Evolutionary conservation across 768 basidiomycete genomes (phyloP).

Genomic region (Naganishia vaughanmartiniae): DNA sequence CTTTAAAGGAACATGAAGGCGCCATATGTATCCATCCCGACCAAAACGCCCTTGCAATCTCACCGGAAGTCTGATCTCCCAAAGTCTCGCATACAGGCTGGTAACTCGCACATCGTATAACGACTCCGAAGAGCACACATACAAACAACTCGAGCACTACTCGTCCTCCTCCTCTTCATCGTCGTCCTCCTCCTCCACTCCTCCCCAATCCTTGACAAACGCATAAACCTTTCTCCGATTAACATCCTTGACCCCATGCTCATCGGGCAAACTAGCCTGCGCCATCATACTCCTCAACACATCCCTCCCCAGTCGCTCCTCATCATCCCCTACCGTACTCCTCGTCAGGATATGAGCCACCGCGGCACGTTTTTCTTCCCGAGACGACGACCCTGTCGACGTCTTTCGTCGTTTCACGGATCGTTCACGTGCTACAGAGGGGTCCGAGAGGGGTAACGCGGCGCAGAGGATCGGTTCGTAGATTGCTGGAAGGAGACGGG

Average conservation of each 20-base stretch:
- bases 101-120: not conserved
- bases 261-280: constrained; percentile 60
- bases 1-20: no score
- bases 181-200: constrained; percentile 49
- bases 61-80: no score
- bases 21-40: no score
- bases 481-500: constrained; percentile 67
- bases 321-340: constrained; percentile 9
- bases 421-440: constrained; percentile 51
- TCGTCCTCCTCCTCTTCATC: constrained; percentile 29
- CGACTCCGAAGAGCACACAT: not conserved
- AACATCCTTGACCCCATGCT: constrained; percentile 68
- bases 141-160: not conserved
- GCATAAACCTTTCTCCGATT: constrained; percentile 80
- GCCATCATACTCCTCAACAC: constrained; percentile 68
- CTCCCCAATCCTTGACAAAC: constrained; percentile 65
- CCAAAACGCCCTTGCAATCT: no score
- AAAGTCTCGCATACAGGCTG: no score
- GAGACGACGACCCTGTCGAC: not conserved
- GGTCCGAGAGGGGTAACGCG: constrained; percentile 53
- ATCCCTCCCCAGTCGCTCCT: constrained; percentile 16
- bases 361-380: not conserved
- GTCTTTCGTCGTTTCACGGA: constrained; percentile 32
- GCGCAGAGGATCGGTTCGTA: constrained; percentile 68
- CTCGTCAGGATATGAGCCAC: constrained; percentile 25